Evolutionary conservation across 192 early-diverging fungal genomes (phyloP), one percentile per base, ranked within the genome.

Genomic region (Coemansia sp.): DNA sequence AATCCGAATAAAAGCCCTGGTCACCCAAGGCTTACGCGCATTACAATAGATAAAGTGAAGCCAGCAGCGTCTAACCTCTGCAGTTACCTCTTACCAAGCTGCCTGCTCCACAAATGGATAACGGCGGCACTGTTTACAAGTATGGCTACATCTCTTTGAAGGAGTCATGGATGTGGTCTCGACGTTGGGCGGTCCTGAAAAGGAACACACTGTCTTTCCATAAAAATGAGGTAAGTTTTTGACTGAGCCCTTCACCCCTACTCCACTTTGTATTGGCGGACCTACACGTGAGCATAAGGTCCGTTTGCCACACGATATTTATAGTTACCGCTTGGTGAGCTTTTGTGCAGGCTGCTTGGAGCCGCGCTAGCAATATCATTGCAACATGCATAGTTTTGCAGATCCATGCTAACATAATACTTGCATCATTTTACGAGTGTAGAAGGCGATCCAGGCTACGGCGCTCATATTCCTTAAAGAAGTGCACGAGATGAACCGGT

Each of bases 151-250:
- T 81, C 64, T 72, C 66, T 31, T 58, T 81, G 31, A 96, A 95
- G 83, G 96, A 99, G 60, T 87, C 90, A 54, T 99, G 94, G 83
- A 88, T 99, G 70, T 99, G 97, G 97, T 92, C 92, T 51, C 95
- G 94, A 79, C 80, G 95, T 66, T 97, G 91, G 87, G 87, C 92
- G 57, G 82, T 97, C 9, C 82, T 99, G 24, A 87, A 92, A 63
- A 91, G 93, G 73, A 88, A 89, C 72, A 95, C 95, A 4, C 85
- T 97, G 57, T 93, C 94, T 24, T 92, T 97, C 60, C 94, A 97
- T 81, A 84, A 90, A 50, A 97, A 93, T 80, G 95, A 97, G 89
- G 95, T 95, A 83, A 70, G 79, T 78, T 25, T 25, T 36, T 22
- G 6, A 2, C 32, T 6, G 33, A 6, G 6, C 33, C 33, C n/a